Evolutionary conservation across 2,329 filamentous ascomycete genomes (phyloP).

Genomic region (Plenodomus biglobosus): DNA sequence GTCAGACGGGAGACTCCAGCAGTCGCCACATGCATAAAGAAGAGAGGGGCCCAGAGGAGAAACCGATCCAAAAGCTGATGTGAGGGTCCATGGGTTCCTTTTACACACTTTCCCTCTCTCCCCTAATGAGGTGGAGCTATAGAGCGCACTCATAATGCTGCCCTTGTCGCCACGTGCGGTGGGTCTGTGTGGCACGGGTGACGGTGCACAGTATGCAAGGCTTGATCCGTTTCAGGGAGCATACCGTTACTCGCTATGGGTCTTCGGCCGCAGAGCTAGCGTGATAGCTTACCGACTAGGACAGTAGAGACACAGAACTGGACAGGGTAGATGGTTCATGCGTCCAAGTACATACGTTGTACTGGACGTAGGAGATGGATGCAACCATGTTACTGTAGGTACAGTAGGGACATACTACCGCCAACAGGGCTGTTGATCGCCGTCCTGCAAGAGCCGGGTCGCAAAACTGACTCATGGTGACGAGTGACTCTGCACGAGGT

Average conservation of each 20-base stretch:
- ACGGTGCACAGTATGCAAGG: constrained; percentile 15
- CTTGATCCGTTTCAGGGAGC: constrained; percentile 24
- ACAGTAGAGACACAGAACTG: too few species aligned
- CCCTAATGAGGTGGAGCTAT: constrained; percentile 17
- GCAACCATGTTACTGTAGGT: too few species aligned
- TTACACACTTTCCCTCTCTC: constrained; percentile 16
- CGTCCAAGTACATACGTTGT: background rate
- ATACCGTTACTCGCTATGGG: constrained; percentile 12
- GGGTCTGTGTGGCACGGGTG: constrained; percentile 14
- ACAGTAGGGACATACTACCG: too few species aligned
- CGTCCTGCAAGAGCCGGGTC: background rate
- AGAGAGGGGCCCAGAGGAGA: constrained; percentile 8
- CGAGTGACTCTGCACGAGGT: too few species aligned
- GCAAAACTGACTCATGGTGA: background rate
- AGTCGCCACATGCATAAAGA: constrained; percentile 4
- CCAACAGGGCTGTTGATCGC: background rate
- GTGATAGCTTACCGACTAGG: background rate
- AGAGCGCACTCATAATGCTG: constrained; percentile 11
- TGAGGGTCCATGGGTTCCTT: constrained; percentile 11
- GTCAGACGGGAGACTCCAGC: constrained; percentile 1
- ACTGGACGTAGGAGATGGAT: too few species aligned
- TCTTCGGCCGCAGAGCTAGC: constrained; percentile 13
- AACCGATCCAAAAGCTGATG: background rate
- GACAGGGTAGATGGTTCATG: constrained; percentile 10
- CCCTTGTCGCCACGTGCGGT: constrained; percentile 22